phyloP scores from a whole-genome alignment of 2,329 filamentous ascomycete genomes.

The Penicillium sp. region DNA sequence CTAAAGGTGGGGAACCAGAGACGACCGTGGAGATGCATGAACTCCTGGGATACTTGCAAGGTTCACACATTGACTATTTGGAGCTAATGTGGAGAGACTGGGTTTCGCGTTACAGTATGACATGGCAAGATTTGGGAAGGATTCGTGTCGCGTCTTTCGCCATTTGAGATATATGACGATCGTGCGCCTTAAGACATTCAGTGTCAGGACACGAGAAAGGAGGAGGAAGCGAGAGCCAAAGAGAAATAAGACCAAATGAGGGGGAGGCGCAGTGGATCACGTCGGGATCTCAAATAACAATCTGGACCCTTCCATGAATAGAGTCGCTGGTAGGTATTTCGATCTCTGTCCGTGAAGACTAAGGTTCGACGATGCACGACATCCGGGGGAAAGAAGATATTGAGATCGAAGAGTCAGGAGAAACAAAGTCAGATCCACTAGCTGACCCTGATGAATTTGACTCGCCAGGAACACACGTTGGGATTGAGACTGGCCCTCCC shows the following conservation, averaged over 20 bases:
- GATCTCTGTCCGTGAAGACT: constrained; percentile 8
- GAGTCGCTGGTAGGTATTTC: constrained; percentile 6
- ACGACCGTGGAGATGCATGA: constrained; percentile 10
- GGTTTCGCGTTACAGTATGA: constrained; percentile 6
- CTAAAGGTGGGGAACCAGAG: constrained; percentile 9
- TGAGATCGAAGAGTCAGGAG: constrained; percentile 12
- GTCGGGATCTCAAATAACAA: constrained; percentile 11
- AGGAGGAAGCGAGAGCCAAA: neutral
- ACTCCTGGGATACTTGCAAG: constrained; percentile 14
- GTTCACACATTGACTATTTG: neutral
- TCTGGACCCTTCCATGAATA: neutral
- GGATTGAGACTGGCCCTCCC: constrained; percentile 20
- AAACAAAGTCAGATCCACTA: neutral
- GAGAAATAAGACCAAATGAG: neutral
- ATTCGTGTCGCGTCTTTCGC: neutral
- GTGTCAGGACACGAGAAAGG: neutral
- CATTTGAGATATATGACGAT: neutral
- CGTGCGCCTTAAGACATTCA: neutral
- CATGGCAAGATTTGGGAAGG: neutral
- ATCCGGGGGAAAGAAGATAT: constrained; percentile 11
- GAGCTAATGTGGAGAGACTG: neutral
- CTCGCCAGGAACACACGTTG: constrained; percentile 22
- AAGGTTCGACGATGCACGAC: constrained; percentile 24
- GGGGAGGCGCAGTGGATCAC: neutral
- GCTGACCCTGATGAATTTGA: constrained; percentile 15